phyloP scores from a whole-genome alignment of 1,139 yeast genomes.

The Zygosaccharomyces sapae region DNA sequence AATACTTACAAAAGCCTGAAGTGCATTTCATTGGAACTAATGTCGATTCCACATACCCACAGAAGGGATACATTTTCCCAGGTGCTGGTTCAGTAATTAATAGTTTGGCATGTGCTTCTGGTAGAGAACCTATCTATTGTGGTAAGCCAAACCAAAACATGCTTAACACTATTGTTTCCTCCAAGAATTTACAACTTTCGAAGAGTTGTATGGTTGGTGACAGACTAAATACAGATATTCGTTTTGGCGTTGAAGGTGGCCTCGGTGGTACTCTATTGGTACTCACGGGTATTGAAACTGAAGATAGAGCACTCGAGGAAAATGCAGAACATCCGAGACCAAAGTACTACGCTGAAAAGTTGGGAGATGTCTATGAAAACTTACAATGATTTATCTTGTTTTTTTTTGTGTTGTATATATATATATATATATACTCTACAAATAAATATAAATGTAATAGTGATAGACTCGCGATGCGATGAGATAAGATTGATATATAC shows the following conservation, averaged over 20 bases:
- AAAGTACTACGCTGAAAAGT: constrained; percentile 61
- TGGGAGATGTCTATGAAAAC: constrained; percentile 72
- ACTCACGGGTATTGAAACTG: constrained; percentile 85
- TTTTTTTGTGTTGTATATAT: neutral
- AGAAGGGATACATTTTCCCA: constrained; percentile 76
- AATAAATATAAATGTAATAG: too few species aligned
- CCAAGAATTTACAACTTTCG: constrained; percentile 50
- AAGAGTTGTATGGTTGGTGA: constrained; percentile 92
- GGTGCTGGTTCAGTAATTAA: constrained; percentile 95
- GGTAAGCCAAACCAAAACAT: constrained; percentile 90
- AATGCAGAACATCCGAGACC: constrained; percentile 51
- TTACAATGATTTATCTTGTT: neutral
- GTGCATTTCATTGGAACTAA: constrained; percentile 90
- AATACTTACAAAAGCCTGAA: constrained; percentile 59
- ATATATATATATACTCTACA: neutral
- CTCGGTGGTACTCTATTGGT: constrained; percentile 76
- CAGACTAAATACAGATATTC: constrained; percentile 89
- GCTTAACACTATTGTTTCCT: constrained; percentile 84
- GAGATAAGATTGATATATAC: neutral
- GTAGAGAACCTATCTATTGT: constrained; percentile 72
- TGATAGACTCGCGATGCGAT: neutral
- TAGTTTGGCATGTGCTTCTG: constrained; percentile 69
- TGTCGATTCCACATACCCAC: constrained; percentile 90
- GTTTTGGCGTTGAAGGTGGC: constrained; percentile 84
- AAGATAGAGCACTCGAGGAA: constrained; percentile 47